Conservation (phyloP, 1,284 basidiomycete species). For the Moesziomyces antarcticus region DNA sequence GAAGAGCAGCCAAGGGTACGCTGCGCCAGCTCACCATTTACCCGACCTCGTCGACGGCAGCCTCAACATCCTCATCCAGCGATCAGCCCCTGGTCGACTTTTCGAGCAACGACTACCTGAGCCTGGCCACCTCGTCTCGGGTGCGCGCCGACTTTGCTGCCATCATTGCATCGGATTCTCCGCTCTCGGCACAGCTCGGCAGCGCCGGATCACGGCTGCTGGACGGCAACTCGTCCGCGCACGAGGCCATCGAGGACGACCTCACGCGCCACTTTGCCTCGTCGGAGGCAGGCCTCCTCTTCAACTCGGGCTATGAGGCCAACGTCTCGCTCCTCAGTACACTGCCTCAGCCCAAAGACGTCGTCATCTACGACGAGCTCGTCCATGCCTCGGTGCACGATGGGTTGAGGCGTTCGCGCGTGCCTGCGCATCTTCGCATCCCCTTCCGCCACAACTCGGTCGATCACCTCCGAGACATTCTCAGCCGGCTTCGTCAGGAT, state of each 20-base stretch:
- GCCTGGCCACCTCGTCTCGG: conserved; percentile 75
- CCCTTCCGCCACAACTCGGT: conserved; percentile 39
- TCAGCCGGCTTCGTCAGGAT: conserved; percentile 5
- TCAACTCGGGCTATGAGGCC: conserved; percentile 95
- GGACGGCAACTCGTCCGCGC: conserved; percentile 74
- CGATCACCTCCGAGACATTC: conserved; percentile 18
- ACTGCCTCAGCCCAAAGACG: conserved; percentile 82
- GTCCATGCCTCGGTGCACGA: conserved; percentile 94
- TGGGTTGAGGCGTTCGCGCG: conserved; percentile 82
- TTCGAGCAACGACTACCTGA: conserved; percentile 93
- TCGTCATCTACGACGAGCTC: conserved; percentile 84
- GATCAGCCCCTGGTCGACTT: conserved; percentile 74
- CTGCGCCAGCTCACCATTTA: conserved; percentile 53
- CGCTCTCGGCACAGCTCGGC: conserved; percentile 69
- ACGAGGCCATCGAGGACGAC: conserved; percentile 53
- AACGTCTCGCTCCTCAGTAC: conserved; percentile 88
- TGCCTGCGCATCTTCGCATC: conserved; percentile 14
- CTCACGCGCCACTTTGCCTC: conserved; percentile 53
- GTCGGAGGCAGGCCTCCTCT: conserved; percentile 76
- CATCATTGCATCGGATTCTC: conserved; percentile 12
- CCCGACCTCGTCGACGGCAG: conserved; percentile 25
- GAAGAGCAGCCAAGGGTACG: conserved; percentile 51
- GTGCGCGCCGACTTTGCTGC: conserved; percentile 68
- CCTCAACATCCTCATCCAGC: conserved; percentile 3
- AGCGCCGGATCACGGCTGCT: conserved; percentile 89